phyloP scores from a whole-genome alignment of 345 rosid genomes.

The Populus pruinosa region DNA sequence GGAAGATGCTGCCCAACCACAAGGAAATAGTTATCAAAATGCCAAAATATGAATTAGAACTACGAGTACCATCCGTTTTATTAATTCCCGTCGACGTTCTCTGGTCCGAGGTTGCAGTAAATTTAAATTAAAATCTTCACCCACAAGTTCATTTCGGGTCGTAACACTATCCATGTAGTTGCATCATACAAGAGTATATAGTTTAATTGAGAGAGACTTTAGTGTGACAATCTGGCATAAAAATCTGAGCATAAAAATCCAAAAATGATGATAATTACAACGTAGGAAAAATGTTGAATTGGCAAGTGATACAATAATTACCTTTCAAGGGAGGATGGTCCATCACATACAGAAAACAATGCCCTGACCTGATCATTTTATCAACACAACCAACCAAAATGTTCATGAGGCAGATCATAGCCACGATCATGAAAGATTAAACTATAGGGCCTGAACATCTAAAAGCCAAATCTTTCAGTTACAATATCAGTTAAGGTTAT shows the following conservation, averaged over 20 bases:
- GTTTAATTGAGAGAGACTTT: neutral
- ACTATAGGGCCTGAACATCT: conserved; percentile 34
- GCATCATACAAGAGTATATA: neutral
- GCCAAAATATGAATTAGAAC: neutral
- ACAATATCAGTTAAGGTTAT: conserved; percentile 46
- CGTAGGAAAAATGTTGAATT: neutral
- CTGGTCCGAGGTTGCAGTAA: conserved; percentile 4
- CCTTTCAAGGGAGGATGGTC: conserved; percentile 22
- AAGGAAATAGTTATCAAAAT: conserved; percentile 9
- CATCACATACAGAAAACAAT: conserved; percentile 1
- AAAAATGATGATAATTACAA: neutral
- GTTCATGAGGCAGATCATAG: conserved; percentile 9
- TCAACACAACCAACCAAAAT: conserved; percentile 27
- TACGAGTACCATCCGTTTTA: neutral
- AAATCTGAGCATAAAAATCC: neutral
- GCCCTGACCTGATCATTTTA: neutral
- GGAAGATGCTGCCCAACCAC: neutral
- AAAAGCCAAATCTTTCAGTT: conserved; percentile 34
- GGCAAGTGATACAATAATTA: conserved; percentile 7
- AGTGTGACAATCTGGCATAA: neutral
- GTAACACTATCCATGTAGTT: neutral
- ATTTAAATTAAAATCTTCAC: neutral
- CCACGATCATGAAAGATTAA: conserved; percentile 10
- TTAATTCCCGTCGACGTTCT: neutral
- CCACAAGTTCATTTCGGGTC: neutral